Evolutionary conservation across 495 filamentous ascomycete species (phyloP).

Genomic region (Chaetomidium leptoderma): DNA sequence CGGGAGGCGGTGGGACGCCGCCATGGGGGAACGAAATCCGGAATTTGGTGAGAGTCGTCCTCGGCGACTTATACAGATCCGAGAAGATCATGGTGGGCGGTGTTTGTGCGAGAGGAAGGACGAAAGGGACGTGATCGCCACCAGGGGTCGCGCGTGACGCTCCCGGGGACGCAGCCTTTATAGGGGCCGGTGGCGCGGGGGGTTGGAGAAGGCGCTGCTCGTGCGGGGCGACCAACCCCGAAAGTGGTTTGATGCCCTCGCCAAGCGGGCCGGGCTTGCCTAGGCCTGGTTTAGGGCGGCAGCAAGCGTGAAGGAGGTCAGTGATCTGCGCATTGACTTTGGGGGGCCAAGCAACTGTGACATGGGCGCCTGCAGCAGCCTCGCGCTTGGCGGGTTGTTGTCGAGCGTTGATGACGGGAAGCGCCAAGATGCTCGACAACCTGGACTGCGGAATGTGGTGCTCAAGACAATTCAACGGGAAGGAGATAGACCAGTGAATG

Average conservation of each 20-base stretch:
- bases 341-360: conserved; percentile 5
- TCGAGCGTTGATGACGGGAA: neutral
- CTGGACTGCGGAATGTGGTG: neutral
- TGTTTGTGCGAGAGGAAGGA: neutral
- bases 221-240: conserved; percentile 28
- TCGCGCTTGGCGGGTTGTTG: neutral
- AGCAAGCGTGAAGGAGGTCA: conserved; percentile 17
- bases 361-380: conserved; percentile 2
- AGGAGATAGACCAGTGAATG: no score
- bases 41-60: conserved; percentile 39
- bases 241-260: conserved; percentile 32
- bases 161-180: conserved; percentile 20
- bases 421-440: neutral
- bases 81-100: conserved; percentile 37
- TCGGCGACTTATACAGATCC: conserved; percentile 37
- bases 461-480: neutral
- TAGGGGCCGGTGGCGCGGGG: conserved; percentile 22
- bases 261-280: conserved; percentile 20
- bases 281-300: conserved; percentile 15
- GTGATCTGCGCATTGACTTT: conserved; percentile 30
- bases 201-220: conserved; percentile 10
- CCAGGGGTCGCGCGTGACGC: conserved; percentile 22
- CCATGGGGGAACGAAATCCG: conserved; percentile 34
- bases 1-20: conserved; percentile 20
- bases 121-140: conserved; percentile 20